A percentile compares a stretch with the other conserved stretches of the same genome.
Conservation (phyloP, 495 filamentous ascomycete species). For the Immersiella caudata region DNA sequence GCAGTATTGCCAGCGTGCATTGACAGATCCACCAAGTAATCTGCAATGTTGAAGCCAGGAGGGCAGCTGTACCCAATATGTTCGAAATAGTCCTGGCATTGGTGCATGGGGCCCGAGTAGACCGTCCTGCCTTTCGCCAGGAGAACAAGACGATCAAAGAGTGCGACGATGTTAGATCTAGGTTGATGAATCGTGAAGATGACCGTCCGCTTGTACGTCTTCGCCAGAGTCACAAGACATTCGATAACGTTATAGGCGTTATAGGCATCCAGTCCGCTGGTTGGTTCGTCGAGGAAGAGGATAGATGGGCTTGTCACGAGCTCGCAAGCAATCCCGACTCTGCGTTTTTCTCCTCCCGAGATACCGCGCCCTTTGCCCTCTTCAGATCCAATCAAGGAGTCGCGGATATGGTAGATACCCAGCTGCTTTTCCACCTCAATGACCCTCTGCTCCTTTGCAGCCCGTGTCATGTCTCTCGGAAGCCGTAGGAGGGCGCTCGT, state of each 20-base stretch:
- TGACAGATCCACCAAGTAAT: conserved; percentile 94
- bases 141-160: conserved; percentile 92
- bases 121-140: conserved; percentile 88
- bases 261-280: conserved; percentile 91
- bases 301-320: conserved; percentile 97
- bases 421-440: conserved; percentile 94
- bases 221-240: conserved; percentile 90
- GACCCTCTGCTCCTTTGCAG: conserved; percentile 85
- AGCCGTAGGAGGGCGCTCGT: conserved; percentile 90
- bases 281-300: conserved; percentile 95
- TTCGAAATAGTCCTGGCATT: conserved; percentile 92
- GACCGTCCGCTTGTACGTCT: conserved; percentile 93
- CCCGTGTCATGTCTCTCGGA: conserved; percentile 83
- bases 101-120: conserved; percentile 87
- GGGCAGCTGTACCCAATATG: conserved; percentile 88
- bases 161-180: conserved; percentile 98
- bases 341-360: conserved; percentile 93
- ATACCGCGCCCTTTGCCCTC: conserved; percentile 94
- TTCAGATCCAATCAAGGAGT: conserved; percentile 96
- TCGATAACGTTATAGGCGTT: conserved; percentile 98
- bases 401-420: conserved; percentile 86
- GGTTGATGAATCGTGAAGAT: conserved; percentile 99
- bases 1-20: conserved; percentile 74
- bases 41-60: conserved; percentile 97
- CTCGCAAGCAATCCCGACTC: conserved; percentile 96